Evolutionary conservation across 2,329 filamentous ascomycete species (phyloP), one percentile per base, ranked within the genome.

Genomic region (Cladosporium austrohemisphaericum): DNA sequence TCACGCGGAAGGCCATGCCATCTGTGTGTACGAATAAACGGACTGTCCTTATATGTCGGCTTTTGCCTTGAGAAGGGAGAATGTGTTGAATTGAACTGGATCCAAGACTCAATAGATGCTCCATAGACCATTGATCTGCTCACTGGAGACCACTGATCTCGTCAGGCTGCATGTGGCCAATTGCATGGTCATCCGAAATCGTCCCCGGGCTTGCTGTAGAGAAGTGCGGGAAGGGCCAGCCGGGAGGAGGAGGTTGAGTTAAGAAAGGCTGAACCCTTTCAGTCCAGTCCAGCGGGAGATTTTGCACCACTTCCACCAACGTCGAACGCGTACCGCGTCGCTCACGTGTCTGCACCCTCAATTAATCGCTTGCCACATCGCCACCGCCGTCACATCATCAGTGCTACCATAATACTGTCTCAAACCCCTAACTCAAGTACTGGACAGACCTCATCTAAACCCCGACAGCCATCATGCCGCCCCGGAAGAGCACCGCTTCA

Each of bases 401-500:
- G n/a, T n/a, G n/a, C n/a, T n/a, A n/a, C 25, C 25, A 26, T 6
- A 32, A 32, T 32, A 32, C n/a, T 14, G 13, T n/a, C n/a, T 7
- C 29, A 13, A 33, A 9, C 11, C 31, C 11, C 14, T n/a, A 5
- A 5, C 14, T 33, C 31, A 18, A 11, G n/a, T 9, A 33, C 11
- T n/a, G 6, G 11, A 33, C 31, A 18, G 29, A 32, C 31, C n/a
- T 7, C 31, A 14, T 9, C 29, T 14, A 32, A 8, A 32, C n/a
- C 29, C 23, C 22, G 46, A 48, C 22, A 19, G n/a, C 29, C 49
- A 25, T 19, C 52, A 76, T 76, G 73, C 71, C 73, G 5, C 62
- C 70, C n/a, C 66, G 69, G 52, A 76, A 74, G 62, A 74, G 70
- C 58, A 75, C 72, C 56, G 67, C 68, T 46, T 50, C 47, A 36